Evolutionary conservation across 345 rosid genomes (phyloP).

Genomic region (Citrus cavaleriei): DNA sequence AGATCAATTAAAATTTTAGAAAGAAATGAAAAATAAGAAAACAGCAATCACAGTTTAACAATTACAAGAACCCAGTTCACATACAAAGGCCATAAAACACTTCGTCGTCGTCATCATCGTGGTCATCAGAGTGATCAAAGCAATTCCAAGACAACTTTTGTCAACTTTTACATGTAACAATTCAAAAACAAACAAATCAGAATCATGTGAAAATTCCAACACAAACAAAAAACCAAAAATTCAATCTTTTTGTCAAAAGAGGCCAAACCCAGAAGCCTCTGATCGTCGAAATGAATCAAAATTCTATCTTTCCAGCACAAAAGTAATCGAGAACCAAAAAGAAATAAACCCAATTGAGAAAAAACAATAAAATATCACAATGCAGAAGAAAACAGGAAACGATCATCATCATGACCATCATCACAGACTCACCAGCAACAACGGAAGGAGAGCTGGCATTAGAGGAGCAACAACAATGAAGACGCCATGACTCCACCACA

Average conservation of each 20-base stretch:
- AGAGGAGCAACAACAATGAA: conserved; percentile 18
- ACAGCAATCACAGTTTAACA: not conserved
- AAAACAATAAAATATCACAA: conserved; percentile 7
- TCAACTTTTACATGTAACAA: conserved; percentile 13
- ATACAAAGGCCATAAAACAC: not conserved
- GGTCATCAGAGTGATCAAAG: conserved; percentile 17
- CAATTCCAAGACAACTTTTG: conserved; percentile 11
- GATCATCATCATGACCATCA: not conserved
- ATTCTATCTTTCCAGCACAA: conserved; percentile 14
- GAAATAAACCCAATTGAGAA: conserved; percentile 19
- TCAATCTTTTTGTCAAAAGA: conserved; percentile 4
- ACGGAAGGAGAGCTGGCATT: conserved; percentile 23
- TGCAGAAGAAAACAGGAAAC: conserved; percentile 9
- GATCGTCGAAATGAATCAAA: conserved; percentile 21
- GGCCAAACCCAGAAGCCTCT: conserved; percentile 17
- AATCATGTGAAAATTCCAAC: conserved; percentile 10
- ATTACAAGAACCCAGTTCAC: conserved; percentile 10
- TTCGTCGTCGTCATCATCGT: conserved; percentile 3
- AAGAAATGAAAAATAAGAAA: not conserved
- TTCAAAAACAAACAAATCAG: conserved; percentile 6
- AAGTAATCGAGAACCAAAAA: conserved; percentile 18
- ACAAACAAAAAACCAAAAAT: not conserved
- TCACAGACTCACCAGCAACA: conserved; percentile 22
- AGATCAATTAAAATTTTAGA: too few relatives aligned
- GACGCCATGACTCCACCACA: not conserved